Conservation (phyloP, 768 basidiomycete genomes). For the Kwoniella bestiolae region DNA sequence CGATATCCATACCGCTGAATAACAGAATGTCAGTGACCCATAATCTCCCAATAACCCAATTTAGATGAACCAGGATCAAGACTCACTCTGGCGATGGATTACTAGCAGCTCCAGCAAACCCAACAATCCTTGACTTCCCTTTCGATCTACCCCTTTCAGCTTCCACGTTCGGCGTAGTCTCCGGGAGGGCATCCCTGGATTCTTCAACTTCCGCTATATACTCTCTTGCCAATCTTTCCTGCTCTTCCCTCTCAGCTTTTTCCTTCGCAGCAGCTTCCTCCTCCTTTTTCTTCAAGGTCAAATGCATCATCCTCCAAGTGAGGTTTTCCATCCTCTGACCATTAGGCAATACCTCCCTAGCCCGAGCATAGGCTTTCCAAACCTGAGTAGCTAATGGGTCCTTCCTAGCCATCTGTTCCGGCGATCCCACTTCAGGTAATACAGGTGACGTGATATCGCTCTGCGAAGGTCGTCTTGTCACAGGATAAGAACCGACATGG, state of each 20-base stretch:
- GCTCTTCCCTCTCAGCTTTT: slow-evolving; percentile 28
- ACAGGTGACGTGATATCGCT: slow-evolving; percentile 35
- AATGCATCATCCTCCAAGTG: slow-evolving; percentile 98
- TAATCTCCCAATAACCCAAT: no score
- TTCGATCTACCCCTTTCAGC: slow-evolving; percentile 54
- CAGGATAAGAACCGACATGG: slow-evolving; percentile 25
- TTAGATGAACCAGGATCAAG: neutral
- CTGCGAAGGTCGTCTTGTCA: slow-evolving; percentile 39
- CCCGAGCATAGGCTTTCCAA: slow-evolving; percentile 94
- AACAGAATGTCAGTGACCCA: neutral
- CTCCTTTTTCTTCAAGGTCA: slow-evolving; percentile 77
- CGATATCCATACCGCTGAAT: slow-evolving; percentile 49
- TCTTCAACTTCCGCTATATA: slow-evolving; percentile 31
- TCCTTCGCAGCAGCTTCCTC: slow-evolving; percentile 32
- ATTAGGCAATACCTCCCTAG: slow-evolving; percentile 85
- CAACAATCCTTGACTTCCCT: slow-evolving; percentile 54
- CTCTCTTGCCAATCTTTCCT: slow-evolving; percentile 17
- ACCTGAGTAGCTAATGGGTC: slow-evolving; percentile 94
- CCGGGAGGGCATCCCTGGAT: slow-evolving; percentile 22
- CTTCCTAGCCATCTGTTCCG: slow-evolving; percentile 61
- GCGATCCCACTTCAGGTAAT: slow-evolving; percentile 24
- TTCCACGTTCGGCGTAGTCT: slow-evolving; percentile 43
- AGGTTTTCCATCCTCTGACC: slow-evolving; percentile 96
- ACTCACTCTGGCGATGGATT: slow-evolving; percentile 64
- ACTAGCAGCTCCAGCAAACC: slow-evolving; percentile 46